These are phyloP conservation scores for Wickerhamomyces bovis DNA, from an alignment of 805 yeast species.

Conservation along the genomic window DNA sequence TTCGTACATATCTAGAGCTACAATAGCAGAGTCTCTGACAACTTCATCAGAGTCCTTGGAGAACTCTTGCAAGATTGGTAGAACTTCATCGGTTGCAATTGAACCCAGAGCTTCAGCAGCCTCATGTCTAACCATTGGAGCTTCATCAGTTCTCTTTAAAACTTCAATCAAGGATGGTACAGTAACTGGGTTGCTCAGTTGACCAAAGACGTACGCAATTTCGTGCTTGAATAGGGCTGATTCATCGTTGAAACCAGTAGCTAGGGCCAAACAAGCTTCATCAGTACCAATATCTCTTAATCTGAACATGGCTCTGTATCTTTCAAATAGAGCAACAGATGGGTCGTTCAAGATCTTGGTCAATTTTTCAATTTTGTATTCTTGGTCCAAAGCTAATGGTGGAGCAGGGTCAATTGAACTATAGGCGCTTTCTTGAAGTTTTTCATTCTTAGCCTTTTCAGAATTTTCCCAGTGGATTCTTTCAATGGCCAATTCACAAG, in stretches of 20 bases:
- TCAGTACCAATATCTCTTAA: constrained; percentile 90
- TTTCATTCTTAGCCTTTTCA: constrained; percentile 57
- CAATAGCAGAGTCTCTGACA: constrained; percentile 94
- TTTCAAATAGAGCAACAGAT: constrained; percentile 72
- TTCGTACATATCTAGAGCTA: constrained; percentile 97
- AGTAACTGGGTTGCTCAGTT: constrained; percentile 86
- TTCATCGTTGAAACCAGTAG: constrained; percentile 82
- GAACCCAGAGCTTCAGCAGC: constrained; percentile 99
- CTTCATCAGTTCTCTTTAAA: constrained; percentile 70
- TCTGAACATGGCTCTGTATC: constrained; percentile 98
- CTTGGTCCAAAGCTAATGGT: constrained; percentile 67
- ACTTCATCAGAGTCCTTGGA: constrained; percentile 80
- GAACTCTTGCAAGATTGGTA: constrained; percentile 78
- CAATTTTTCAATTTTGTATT: constrained; percentile 59
- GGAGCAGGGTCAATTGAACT: constrained; percentile 97
- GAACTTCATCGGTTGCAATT: constrained; percentile 91
- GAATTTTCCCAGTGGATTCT: constrained; percentile 91
- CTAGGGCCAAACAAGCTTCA: constrained; percentile 89
- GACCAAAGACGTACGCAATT: constrained; percentile 97
- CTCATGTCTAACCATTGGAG: constrained; percentile 99
- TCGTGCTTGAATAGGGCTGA: constrained; percentile 96
- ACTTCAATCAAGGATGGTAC: constrained; percentile 85
- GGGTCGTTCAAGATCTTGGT: constrained; percentile 70
- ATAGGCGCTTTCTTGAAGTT: constrained; percentile 69
- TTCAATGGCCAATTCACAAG: constrained; percentile 95